Evolutionary conservation across 2,329 filamentous ascomycete species (phyloP).

Genomic region (Lachnellula arida): DNA sequence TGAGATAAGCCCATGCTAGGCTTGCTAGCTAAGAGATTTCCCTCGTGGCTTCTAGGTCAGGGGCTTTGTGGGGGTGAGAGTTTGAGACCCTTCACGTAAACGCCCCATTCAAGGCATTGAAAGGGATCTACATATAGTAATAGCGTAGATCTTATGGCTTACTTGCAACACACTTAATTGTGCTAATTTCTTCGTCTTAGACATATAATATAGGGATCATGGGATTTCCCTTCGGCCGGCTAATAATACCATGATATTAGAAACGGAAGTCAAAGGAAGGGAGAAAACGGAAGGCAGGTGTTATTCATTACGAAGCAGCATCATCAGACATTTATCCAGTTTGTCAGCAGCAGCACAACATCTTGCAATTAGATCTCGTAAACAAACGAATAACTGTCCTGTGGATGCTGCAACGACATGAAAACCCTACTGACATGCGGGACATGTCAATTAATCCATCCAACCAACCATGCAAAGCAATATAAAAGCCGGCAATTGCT

Average conservation of each 20-base stretch:
- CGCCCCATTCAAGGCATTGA: neutral
- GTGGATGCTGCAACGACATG: neutral
- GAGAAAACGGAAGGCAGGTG: too few species aligned
- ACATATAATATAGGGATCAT: too few species aligned
- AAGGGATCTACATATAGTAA: neutral
- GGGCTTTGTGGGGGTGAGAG: neutral
- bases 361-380: neutral
- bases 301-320: neutral
- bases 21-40: neutral
- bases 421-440: too few species aligned
- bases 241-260: too few species aligned
- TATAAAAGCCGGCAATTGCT: neutral
- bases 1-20: too few species aligned
- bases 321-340: neutral
- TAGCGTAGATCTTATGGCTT: too few species aligned
- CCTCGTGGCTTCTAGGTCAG: neutral
- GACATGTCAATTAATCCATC: too few species aligned
- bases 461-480: neutral
- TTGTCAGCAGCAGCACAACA: neutral
- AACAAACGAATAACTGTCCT: neutral
- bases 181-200: too few species aligned
- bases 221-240: too few species aligned
- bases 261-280: too few species aligned
- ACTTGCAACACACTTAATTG: too few species aligned
- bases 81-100: neutral